Evolutionary conservation across 2,329 filamentous ascomycete genomes (phyloP), one percentile per base, ranked within the genome.

Genomic region (Ceratocystis ficicola): DNA sequence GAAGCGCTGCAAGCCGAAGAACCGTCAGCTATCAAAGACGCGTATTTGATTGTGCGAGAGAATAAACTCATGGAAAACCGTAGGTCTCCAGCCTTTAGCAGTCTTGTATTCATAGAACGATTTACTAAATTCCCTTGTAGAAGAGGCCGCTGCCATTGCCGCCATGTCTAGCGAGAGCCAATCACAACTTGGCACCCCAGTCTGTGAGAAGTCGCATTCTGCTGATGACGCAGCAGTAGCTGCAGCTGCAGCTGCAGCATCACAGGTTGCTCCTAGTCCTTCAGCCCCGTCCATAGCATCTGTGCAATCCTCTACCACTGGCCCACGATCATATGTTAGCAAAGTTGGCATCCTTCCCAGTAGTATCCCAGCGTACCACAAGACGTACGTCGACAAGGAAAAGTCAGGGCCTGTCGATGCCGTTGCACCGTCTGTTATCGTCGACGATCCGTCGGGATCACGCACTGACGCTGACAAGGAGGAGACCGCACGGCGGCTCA

Each of bases 61-160:
- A 97, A 97, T 74, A 94, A 96, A 75, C 83, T 97, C 74, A 97
- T 97, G 92, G 89, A 92, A 65, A 95, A 91, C 74, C 91, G 90
- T 95, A 80, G 84, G 89, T 85, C 62, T 2, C 8, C 25, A 25
- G 48, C 12, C 48, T 52, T 20, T 25, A 8, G 6, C 20, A 22
- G 22, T 59, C 25, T 17, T 32, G 52, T 7, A 36, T 57, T 63
- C 46, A 12, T 62, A 61, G 17, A 36, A 60, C 10, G 20, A 50
- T 72, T 36, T 74, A 69, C 71, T 74, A 65, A 73, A 52, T 71
- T 70, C 28, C 70, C 72, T 46, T 17, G 12, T 62, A 76, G 74
- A 76, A 68, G 71, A 73, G 64, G 71, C 72, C 59, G 74, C 77
- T 50, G 71, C 72, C 36, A 66, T 76, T 63, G 70, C 71, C 7